Evolutionary conservation across 176 grass and related monocot species (phyloP), one percentile per base, ranked within the genome.

Genomic region (Oryza rufipogon): DNA sequence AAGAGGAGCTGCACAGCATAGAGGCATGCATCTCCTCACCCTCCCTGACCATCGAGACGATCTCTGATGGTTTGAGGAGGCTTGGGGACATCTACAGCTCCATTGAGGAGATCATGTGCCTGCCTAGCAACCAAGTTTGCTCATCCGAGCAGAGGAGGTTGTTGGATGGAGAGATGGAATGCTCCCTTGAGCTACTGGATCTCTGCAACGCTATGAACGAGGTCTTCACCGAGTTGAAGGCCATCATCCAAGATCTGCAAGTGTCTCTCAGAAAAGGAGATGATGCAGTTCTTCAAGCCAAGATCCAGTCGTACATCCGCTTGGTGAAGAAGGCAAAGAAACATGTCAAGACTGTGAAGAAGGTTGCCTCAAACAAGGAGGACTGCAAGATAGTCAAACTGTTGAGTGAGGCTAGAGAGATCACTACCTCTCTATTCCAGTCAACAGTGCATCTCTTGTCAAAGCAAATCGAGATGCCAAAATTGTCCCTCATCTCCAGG

Each of bases 321-420:
- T 38, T 85, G 19, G 67, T 41, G 34, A 91, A 83, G 82, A 91
- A 94, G 56, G 79, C 89, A 9, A 56, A 72, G 13, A 88, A 88
- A 28, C 45, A 83, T 75, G 76, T 83, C 73, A 93, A 93, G 42
- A 64, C 9, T 7, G 45, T 11, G 3, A 80, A 54, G 32, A 88
- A 87, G 48, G 65, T 64, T 80, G 44, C 20, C 16, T 68, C 66
- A 7, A 22, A 69, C 32, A 64, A 60, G 56, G 38, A 39, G 6
- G 73, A 68, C 17, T 66, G 69, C 58, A 61, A 12, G n/a, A 48
- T 75, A 23, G 69, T 70, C 14, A 47, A 38, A 9, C 44, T 87
- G 15, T 47, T 89, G 73, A 48, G 72, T 20, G 44, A 90, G 70
- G 75, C 87, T 11, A 93, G 87, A 72, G 84, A 81, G 70, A 66